phyloP scores from a whole-genome alignment of 1,139 yeast genomes.

The Arxiozyma bovina region DNA sequence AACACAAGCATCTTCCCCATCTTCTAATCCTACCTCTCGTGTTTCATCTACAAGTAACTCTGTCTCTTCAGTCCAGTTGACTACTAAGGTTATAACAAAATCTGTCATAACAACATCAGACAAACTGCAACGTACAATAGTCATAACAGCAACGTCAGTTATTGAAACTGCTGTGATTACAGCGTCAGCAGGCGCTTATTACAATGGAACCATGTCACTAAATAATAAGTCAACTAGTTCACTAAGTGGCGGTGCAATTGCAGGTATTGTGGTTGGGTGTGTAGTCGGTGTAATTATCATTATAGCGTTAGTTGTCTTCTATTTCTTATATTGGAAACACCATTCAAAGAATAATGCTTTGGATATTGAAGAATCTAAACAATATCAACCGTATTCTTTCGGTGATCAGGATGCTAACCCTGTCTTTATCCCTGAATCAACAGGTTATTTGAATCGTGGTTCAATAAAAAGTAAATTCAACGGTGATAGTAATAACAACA shows the following conservation, averaged over 20 bases:
- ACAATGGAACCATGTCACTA: slow-evolving; percentile 6
- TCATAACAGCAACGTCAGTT: slow-evolving; percentile 18
- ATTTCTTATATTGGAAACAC: slow-evolving; percentile 35
- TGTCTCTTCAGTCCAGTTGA: slow-evolving; percentile 9
- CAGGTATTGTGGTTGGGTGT: slow-evolving; percentile 60
- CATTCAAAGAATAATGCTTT: slow-evolving; percentile 9
- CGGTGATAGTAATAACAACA: not conserved
- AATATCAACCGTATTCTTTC: slow-evolving; percentile 30
- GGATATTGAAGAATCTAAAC: slow-evolving; percentile 26
- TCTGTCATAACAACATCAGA: slow-evolving; percentile 8
- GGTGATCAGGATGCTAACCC: slow-evolving; percentile 28
- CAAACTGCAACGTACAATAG: slow-evolving; percentile 7
- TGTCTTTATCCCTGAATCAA: slow-evolving; percentile 12
- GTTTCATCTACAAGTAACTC: slow-evolving; percentile 1
- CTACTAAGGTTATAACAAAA: slow-evolving; percentile 12
- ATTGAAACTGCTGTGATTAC: slow-evolving; percentile 7
- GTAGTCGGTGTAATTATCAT: slow-evolving; percentile 43
- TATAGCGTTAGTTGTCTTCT: slow-evolving; percentile 33
- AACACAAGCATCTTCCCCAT: slow-evolving; percentile 1
- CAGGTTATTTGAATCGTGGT: not conserved
- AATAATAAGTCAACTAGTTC: slow-evolving; percentile 11
- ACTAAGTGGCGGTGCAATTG: slow-evolving; percentile 55
- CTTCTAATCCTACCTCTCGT: not conserved
- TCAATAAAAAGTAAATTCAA: not conserved
- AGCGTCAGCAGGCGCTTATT: slow-evolving; percentile 5